phyloP scores from a whole-genome alignment of 2,329 filamentous ascomycete species.

The Pseudogymnoascus sp. region DNA sequence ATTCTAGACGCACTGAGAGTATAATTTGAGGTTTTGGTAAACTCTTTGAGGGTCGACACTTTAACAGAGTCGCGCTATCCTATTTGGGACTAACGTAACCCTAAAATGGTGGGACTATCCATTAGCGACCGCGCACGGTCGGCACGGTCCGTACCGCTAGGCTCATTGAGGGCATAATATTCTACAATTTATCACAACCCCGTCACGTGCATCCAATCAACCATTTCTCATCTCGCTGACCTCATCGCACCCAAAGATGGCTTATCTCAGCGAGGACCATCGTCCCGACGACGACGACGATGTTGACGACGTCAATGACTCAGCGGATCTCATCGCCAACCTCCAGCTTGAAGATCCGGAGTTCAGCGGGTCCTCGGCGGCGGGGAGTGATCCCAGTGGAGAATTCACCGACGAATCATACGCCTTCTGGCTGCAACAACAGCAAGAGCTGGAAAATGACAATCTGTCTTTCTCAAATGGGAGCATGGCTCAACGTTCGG shows the following conservation, averaged over 20 bases:
- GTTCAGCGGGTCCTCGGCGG: neutral
- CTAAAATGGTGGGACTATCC: neutral
- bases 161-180: neutral
- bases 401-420: slow-evolving; percentile 14
- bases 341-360: slow-evolving; percentile 20
- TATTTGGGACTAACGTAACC: neutral
- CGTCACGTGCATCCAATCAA: neutral
- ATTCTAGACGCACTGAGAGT: neutral
- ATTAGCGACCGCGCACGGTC: neutral
- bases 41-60: neutral
- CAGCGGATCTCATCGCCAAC: slow-evolving; percentile 18
- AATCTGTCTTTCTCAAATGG: slow-evolving; percentile 13
- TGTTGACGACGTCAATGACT: slow-evolving; percentile 18
- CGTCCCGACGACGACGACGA: neutral
- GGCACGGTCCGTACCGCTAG: neutral
- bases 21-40: neutral
- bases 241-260: neutral
- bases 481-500: slow-evolving; percentile 19
- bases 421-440: slow-evolving; percentile 13
- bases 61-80: neutral
- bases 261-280: neutral
- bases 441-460: slow-evolving; percentile 13
- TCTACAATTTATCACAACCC: neutral
- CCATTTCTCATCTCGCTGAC: neutral
- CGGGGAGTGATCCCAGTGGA: slow-evolving; percentile 13